Base-by-base conservation (phyloP, 345 rosid genomes). In the Ricinus communis region DNA sequence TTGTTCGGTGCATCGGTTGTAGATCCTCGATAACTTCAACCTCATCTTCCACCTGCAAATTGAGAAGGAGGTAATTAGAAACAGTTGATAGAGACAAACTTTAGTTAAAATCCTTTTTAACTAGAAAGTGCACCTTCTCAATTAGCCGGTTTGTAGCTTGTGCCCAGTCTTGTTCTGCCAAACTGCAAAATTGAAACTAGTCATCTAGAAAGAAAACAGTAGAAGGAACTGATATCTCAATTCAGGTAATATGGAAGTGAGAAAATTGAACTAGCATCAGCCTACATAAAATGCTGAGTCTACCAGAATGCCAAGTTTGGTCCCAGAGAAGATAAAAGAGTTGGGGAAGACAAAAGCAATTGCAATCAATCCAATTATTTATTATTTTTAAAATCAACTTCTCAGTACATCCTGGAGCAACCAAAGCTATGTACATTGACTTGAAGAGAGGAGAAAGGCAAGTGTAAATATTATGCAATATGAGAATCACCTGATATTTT, bases 111-210 rank as follows among this genome's bases (percentile, higher is more conserved):
- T 22, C 13, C 59, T 54, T 54, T 55, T 54, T 38, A 66, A 24
- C 66, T 51, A 65, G 65, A 72, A 78, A 66, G n/a, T 81, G 38
- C 62, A 92, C 99, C 86, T 92, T 95, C 84, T 88, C 97, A 65
- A 75, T 66, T 77, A 85, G 71, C 63, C 89, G 83, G 76, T 89
- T 87, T 66, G 88, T 76, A 19, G 83, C 89, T 65, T 68, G 80
- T 14, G 87, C 87, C 99, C 98, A 92, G 52, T 83, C 88, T 27
- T 53, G 75, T 71, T 90, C 99, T 7, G 83, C 87, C 72, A 49
- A 72, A 64, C 99, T 92, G 88, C 77, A 81, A 82, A 80, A 78
- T 40, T 16, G 15, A 56, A 28, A 74, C 55, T 6, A 12, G 75
- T 51, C 5, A 68, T 19, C 18, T 18, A 30, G 24, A 31, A 21